Evolutionary conservation across 2,329 filamentous ascomycete species (phyloP), one percentile per base, ranked within the genome.

Genomic region (Diaporthe caulivora): DNA sequence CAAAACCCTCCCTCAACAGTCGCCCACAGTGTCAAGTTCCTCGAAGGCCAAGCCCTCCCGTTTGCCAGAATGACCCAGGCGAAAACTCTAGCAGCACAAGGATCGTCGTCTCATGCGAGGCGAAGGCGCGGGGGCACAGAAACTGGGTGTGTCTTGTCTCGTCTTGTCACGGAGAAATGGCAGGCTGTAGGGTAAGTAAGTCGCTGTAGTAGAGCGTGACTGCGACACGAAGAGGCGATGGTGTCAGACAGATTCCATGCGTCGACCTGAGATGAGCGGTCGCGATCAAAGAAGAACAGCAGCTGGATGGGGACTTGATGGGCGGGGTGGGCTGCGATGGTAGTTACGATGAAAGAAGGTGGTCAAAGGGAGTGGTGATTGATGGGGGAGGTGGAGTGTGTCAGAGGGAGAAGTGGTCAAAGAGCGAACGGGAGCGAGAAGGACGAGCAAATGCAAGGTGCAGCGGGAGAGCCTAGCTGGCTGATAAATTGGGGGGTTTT

Each of bases 1-100:
- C 72, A 77, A 74, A 73, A 75, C 53, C 54, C 71, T 71, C 65
- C 73, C 68, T 73, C 74, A 75, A 71, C 60, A 71, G 70, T 71
- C 37, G 58, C 71, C 74, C 74, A 72, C 58, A 55, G 49, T 67
- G 74, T 71, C 62, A 67, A 67, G 72, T 69, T 70, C 53, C 65
- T 72, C 65, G 64, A 62, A 73, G 67, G 71, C 74, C 53, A 74
- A 40, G 62, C 54, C 74, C 72, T 75, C 74, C 69, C 62, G 69
- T 70, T 72, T 74, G 74, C 74, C 72, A 72, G 74, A 72, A 75
- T 72, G 64, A 65, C 64, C 74, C 72, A 70, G 71, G 58, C 40
- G 60, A 74, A 49, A 72, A 70, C 65, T 74, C 65, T 53, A 72
- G 70, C 70, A 70, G 69, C 60, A 47, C 47, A 71, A 71, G 67